phyloP scores from a whole-genome alignment of 352 stramenopile species.

The Globisporangium nodosum region DNA sequence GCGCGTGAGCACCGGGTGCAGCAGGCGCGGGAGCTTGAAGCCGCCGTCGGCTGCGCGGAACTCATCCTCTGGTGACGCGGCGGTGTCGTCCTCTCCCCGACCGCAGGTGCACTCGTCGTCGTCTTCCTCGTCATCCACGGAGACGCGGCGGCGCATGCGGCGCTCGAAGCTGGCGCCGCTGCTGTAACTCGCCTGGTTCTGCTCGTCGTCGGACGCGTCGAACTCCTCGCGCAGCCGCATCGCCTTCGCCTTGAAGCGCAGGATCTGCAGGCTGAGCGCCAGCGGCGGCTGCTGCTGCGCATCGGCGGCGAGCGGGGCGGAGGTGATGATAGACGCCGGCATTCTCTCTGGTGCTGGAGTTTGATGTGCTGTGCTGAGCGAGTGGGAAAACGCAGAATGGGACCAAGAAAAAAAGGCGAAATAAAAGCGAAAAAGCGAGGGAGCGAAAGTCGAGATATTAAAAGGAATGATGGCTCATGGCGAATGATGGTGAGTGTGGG shows the following conservation, averaged over 20 bases:
- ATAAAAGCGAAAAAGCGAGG: no score
- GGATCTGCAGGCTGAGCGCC: slow-evolving; percentile 1
- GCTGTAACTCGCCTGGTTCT: neutral
- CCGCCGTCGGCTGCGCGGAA: slow-evolving; percentile 3
- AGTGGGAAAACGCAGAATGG: no score
- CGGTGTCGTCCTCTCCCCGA: neutral
- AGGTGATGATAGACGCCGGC: neutral
- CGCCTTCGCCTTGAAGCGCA: slow-evolving; percentile 7
- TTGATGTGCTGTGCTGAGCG: no score
- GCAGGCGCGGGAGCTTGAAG: slow-evolving; percentile 9
- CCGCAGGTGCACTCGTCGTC: slow-evolving; percentile 3
- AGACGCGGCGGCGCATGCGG: slow-evolving; percentile 1
- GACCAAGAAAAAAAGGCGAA: no score
- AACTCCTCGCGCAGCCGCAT: neutral
- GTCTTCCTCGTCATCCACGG: neutral
- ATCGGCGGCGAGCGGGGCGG: neutral
- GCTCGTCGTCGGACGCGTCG: neutral
- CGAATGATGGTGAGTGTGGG: no score
- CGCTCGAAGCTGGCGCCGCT: neutral
- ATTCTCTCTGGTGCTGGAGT: no score
- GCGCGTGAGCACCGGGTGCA: slow-evolving; percentile 8
- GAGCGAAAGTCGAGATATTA: no score
- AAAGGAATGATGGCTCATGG: no score
- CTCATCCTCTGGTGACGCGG: neutral
- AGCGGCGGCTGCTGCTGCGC: neutral